Percentiles rank a stretch among this genome's conserved stretches.
Conservation (phyloP, 495 filamentous ascomycete species). For the Bryoglossum gracile region DNA sequence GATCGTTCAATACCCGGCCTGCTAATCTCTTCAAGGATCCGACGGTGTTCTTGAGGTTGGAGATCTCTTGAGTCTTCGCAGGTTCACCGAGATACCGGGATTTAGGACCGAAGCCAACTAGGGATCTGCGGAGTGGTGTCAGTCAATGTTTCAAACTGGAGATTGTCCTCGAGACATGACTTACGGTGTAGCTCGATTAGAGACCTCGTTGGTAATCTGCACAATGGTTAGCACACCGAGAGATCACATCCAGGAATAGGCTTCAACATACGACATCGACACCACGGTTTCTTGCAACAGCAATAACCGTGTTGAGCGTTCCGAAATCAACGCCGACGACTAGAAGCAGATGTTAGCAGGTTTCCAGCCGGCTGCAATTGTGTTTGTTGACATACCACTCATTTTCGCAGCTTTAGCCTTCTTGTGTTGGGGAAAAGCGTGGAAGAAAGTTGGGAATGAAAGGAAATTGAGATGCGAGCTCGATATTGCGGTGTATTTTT, state of each 20-base stretch:
- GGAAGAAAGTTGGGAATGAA: neutral
- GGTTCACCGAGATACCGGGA: slow-evolving; percentile 87
- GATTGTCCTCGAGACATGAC: slow-evolving; percentile 28
- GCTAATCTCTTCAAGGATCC: slow-evolving; percentile 84
- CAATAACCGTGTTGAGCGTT: slow-evolving; percentile 93
- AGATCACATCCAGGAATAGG: slow-evolving; percentile 3
- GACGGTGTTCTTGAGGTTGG: slow-evolving; percentile 98
- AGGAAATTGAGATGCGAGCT: neutral
- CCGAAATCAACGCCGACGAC: slow-evolving; percentile 82
- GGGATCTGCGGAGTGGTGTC: slow-evolving; percentile 52
- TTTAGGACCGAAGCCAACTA: slow-evolving; percentile 93
- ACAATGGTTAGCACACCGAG: slow-evolving; percentile 14
- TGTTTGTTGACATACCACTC: slow-evolving; percentile 18
- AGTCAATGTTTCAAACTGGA: slow-evolving; percentile 11
- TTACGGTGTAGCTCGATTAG: slow-evolving; percentile 96
- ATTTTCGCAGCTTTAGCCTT: slow-evolving; percentile 13
- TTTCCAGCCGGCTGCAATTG: neutral
- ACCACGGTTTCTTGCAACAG: slow-evolving; percentile 94
- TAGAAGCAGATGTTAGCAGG: slow-evolving; percentile 9
- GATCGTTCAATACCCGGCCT: slow-evolving; percentile 74
- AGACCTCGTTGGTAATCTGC: slow-evolving; percentile 98
- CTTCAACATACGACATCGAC: slow-evolving; percentile 88
- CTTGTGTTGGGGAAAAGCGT: neutral
- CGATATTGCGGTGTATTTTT: neutral
- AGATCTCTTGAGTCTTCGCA: slow-evolving; percentile 98